Evolutionary conservation across 2,329 filamentous ascomycete genomes (phyloP).

Genomic region (Aspergillus tubingensis): DNA sequence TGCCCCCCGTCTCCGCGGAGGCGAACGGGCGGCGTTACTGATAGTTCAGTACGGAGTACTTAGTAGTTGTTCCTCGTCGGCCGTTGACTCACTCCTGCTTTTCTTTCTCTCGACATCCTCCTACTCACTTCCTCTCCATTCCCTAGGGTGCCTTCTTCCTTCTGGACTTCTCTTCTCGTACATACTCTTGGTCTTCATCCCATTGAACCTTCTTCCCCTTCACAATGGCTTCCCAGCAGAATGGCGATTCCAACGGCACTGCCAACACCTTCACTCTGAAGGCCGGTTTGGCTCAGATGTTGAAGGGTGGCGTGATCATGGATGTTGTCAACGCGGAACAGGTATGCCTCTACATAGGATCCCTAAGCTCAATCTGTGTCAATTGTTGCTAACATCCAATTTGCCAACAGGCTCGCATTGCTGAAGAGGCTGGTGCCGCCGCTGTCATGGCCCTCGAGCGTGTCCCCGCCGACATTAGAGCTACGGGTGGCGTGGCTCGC

Average conservation of each 20-base stretch:
- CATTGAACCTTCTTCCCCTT: not conserved
- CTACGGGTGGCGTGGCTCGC: slow-evolving; percentile 87
- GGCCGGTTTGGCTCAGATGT: slow-evolving; percentile 92
- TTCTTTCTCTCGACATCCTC: slow-evolving; percentile 2
- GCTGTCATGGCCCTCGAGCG: slow-evolving; percentile 99
- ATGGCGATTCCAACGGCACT: slow-evolving; percentile 32
- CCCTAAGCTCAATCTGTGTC: not conserved
- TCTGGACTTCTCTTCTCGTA: slow-evolving; percentile 9
- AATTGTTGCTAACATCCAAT: not conserved
- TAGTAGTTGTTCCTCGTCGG: not conserved
- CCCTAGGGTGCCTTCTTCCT: slow-evolving; percentile 2
- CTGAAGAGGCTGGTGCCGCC: slow-evolving; percentile 91
- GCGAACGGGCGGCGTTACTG: not conserved
- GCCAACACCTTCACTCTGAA: slow-evolving; percentile 79
- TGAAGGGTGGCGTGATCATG: slow-evolving; percentile 99
- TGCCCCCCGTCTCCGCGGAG: not conserved
- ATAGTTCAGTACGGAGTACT: not conserved
- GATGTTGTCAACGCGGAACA: slow-evolving; percentile 92
- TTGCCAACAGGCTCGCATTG: slow-evolving; percentile 74
- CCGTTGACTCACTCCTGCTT: slow-evolving; percentile 14
- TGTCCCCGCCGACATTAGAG: slow-evolving; percentile 93
- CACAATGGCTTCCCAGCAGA: slow-evolving; percentile 39
- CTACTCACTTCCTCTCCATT: not conserved
- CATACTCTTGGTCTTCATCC: not conserved
- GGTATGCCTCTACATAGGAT: slow-evolving; percentile 42